A percentile compares a stretch with the other conserved stretches of the same genome.
phyloP scores from a whole-genome alignment of 495 filamentous ascomycete genomes.

The Pyrenopolyporus hunteri region DNA sequence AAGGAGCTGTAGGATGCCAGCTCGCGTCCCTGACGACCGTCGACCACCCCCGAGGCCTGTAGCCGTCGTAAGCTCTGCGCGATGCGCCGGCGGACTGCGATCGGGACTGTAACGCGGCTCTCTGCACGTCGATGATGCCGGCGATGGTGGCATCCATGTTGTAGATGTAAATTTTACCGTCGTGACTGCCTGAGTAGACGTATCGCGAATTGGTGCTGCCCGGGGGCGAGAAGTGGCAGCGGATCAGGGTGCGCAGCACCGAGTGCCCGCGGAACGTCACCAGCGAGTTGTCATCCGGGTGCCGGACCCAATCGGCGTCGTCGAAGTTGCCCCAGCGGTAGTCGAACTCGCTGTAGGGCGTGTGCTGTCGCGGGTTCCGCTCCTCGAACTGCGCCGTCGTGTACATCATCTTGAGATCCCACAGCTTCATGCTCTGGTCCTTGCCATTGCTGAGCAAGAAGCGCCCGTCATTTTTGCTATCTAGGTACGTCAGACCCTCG shows the following conservation, averaged over 20 bases:
- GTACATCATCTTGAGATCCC: constrained; percentile 89
- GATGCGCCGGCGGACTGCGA: constrained; percentile 9
- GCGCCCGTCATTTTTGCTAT: constrained; percentile 93
- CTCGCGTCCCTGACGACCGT: constrained; percentile 91
- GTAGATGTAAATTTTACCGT: constrained; percentile 89
- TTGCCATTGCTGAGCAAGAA: constrained; percentile 95
- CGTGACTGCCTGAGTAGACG: constrained; percentile 87
- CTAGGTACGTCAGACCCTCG: constrained; percentile 93
- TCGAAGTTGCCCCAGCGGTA: constrained; percentile 81
- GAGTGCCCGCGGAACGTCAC: constrained; percentile 92
- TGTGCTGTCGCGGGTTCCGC: constrained; percentile 46
- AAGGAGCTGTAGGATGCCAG: constrained; percentile 91
- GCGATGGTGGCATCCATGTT: constrained; percentile 94
- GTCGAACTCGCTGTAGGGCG: constrained; percentile 76
- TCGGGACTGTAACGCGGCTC: constrained; percentile 57
- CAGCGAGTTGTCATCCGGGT: constrained; percentile 87
- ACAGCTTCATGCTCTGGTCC: constrained; percentile 96
- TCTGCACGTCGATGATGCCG: constrained; percentile 74
- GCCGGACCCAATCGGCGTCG: constrained; percentile 68
- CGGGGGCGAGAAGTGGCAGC: constrained; percentile 94
- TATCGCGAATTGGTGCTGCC: constrained; percentile 88
- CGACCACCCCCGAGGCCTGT: constrained; percentile 59
- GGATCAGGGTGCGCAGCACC: constrained; percentile 86
- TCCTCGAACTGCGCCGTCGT: constrained; percentile 66
- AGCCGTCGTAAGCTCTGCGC: constrained; percentile 45